A percentile compares a stretch with the other conserved stretches of the same genome.
Conservation (phyloP, 2,329 filamentous ascomycete genomes). For the Colletotrichum brevisporum region DNA sequence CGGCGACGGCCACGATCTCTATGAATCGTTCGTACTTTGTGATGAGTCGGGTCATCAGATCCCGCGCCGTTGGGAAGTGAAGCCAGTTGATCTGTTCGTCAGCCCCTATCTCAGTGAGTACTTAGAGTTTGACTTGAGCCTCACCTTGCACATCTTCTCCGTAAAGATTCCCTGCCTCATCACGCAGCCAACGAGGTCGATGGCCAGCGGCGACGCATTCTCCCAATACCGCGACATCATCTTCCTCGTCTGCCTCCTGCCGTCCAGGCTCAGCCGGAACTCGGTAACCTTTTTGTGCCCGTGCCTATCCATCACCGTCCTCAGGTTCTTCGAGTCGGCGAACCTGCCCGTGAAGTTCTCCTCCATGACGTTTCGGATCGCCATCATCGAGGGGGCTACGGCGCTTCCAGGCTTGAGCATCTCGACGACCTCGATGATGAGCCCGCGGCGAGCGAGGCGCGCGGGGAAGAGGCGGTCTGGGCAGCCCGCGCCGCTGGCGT, state of each 20-base stretch:
- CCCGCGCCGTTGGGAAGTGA: slow-evolving; percentile 71
- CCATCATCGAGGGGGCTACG: slow-evolving; percentile 19
- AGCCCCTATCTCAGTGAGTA: slow-evolving; percentile 71
- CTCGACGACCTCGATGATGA: slow-evolving; percentile 25
- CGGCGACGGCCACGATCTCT: slow-evolving; percentile 63
- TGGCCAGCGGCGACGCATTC: slow-evolving; percentile 53
- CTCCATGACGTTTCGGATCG: slow-evolving; percentile 27
- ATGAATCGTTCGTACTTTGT: slow-evolving; percentile 74
- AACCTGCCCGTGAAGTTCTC: slow-evolving; percentile 39
- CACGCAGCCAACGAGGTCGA: slow-evolving; percentile 57
- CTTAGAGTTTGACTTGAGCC: too few species aligned
- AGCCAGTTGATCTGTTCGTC: slow-evolving; percentile 73
- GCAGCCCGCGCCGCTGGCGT: neutral
- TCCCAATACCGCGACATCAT: slow-evolving; percentile 61
- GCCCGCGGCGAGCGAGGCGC: slow-evolving; percentile 30
- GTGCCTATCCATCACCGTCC: slow-evolving; percentile 21
- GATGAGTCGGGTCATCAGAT: slow-evolving; percentile 73
- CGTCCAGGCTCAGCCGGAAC: slow-evolving; percentile 39
- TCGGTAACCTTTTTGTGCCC: slow-evolving; percentile 26
- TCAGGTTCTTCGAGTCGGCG: slow-evolving; percentile 28
- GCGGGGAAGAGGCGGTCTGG: slow-evolving; percentile 38
- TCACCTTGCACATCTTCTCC: slow-evolving; percentile 47
- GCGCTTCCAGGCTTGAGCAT: slow-evolving; percentile 2
- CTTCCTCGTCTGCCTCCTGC: slow-evolving; percentile 51
- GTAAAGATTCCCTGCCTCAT: slow-evolving; percentile 58